Percentiles rank a stretch among this genome's conserved stretches.
phyloP scores from a whole-genome alignment of 257 asterid species.

The Phtheirospermum japonicum region DNA sequence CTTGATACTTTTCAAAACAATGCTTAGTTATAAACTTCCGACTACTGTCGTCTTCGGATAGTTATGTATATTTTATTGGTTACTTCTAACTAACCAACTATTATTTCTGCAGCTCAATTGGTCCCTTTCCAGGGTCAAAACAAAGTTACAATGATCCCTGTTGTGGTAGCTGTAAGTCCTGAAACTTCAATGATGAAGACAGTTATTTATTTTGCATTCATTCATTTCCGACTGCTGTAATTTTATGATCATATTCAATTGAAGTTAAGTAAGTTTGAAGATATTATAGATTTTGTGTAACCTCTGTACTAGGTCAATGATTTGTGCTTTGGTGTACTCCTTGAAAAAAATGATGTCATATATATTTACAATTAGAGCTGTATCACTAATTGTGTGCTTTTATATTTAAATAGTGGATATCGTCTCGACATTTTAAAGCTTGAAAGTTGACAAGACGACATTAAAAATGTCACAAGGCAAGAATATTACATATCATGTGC shows the following conservation, averaged over 20 bases:
- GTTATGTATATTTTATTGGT: constrained; percentile 8
- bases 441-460: neutral
- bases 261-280: constrained; percentile 1
- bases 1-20: neutral
- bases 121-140: constrained; percentile 49
- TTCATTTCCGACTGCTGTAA: neutral
- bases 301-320: neutral
- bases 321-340: neutral
- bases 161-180: constrained; percentile 71
- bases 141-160: constrained; percentile 63
- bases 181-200: neutral
- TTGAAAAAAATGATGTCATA: neutral
- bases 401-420: neutral
- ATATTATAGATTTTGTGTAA: neutral
- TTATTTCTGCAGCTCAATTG: constrained; percentile 60
- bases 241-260: neutral
- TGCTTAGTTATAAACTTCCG: neutral
- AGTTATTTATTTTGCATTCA: neutral
- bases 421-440: neutral
- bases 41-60: neutral
- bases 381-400: neutral
- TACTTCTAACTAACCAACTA: neutral
- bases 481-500: neutral
- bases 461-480: neutral
- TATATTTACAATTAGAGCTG: neutral